Base-by-base conservation (phyloP, 305 asterid species). In the Fraxinus xanthoxyloides region DNA sequence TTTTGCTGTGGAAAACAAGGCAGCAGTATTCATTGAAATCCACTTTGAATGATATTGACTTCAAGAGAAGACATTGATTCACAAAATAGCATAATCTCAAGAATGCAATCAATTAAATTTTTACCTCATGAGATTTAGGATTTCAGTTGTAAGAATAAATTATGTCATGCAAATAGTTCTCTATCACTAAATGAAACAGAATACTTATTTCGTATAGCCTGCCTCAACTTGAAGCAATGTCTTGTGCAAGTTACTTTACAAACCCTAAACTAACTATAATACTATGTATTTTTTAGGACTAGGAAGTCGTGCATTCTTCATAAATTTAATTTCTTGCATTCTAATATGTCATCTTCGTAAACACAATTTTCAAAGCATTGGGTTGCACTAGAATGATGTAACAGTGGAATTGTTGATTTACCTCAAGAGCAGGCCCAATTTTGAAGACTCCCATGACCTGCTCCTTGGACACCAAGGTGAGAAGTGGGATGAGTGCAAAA, bases 401-500 rank as follows among this genome's bases (percentile, higher is more conserved):
- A 63, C 65, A 72, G 26, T 67, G 34, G 77, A 75, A 77, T 26
- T 36, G 30, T 61, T 36, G 65, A 82, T 85, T 79, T 72, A 95
- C 99, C 98, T 91, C 92, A 2, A 95, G 85, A 5, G 80, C 13
- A 30, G 94, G 94, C 36, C 97, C 92, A 43, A 95, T 93, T 87
- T 86, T 91, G 74, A 95, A 95, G 15, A 77, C 88, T 77, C 98
- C 97, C 99, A 95, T 95, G 72, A 94, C 86, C 77, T 91, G 82
- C 84, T 96, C 97, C 89, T 96, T 93, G 4, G 98, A 86, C 86
- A 96, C 98, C 90, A 96, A 87, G 28, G 96, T 92, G 35, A 96
- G 90, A 86, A 96, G 98, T 30, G 99, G 99, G 79, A 96, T 92
- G 56, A 96, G 94, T 0, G 99, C 99, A 74, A 96, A 96, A 19